Evolutionary conservation across 306 rosid species (phyloP).

Genomic region (Glycyrrhiza uralensis): DNA sequence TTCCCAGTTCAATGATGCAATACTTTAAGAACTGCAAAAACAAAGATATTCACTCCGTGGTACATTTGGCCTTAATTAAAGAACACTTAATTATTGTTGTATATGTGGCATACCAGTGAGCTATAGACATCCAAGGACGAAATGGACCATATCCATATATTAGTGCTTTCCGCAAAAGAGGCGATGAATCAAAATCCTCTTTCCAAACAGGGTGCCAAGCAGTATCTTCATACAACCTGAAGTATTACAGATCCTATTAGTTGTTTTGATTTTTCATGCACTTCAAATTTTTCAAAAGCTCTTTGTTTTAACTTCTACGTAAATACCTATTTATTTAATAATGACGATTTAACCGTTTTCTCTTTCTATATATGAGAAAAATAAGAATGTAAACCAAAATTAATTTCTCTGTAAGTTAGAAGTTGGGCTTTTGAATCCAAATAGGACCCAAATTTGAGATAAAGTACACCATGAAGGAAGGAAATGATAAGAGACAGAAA

Average conservation of each 20-base stretch:
- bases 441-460: too few relatives aligned
- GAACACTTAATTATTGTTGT: not conserved
- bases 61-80: not conserved
- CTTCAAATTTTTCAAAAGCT: too few relatives aligned
- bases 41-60: not conserved
- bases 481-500: conserved; percentile 1
- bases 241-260: not conserved
- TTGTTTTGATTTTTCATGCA: too few relatives aligned
- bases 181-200: conserved; percentile 70
- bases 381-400: too few relatives aligned
- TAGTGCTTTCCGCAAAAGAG: conserved; percentile 62
- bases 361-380: too few relatives aligned
- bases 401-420: too few relatives aligned
- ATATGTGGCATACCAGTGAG: conserved; percentile 62
- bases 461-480: not conserved
- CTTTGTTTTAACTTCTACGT: too few relatives aligned
- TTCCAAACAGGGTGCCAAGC: conserved; percentile 86
- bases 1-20: not conserved
- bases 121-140: conserved; percentile 87
- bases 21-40: not conserved
- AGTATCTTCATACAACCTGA: conserved; percentile 81
- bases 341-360: too few relatives aligned
- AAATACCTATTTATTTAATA: too few relatives aligned
- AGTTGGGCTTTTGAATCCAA: too few relatives aligned
- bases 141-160: conserved; percentile 76